Evolutionary conservation across 371 early-diverging fungal genomes (phyloP).

Genomic region (Mortierella sp.): DNA sequence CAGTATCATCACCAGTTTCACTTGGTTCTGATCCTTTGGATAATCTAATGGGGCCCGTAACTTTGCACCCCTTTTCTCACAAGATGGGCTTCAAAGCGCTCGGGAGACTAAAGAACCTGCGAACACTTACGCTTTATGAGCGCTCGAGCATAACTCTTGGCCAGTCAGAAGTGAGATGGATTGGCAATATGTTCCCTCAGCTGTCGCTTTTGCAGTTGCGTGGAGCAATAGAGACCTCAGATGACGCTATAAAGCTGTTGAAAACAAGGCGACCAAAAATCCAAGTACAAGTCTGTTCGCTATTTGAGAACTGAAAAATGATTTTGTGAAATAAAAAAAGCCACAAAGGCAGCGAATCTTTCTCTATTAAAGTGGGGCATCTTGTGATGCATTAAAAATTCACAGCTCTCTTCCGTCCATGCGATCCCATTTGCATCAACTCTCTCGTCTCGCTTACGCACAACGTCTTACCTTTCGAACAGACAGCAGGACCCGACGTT

Average conservation of each 20-base stretch:
- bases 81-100: conserved; percentile 40
- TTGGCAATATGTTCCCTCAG: conserved; percentile 26
- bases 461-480: conserved; percentile 6
- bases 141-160: conserved; percentile 25
- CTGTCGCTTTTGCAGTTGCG: conserved; percentile 25
- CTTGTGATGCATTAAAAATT: neutral
- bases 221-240: conserved; percentile 32
- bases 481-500: conserved; percentile 9
- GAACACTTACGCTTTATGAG: conserved; percentile 38
- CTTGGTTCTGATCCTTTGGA: neutral
- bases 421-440: conserved; percentile 1
- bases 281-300: conserved; percentile 33
- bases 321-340: neutral
- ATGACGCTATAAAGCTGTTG: conserved; percentile 7
- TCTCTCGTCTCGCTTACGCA: neutral
- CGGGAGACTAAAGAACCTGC: conserved; percentile 16
- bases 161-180: conserved; percentile 29
- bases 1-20: neutral
- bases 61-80: conserved; percentile 40
- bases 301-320: conserved; percentile 23
- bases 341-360: neutral
- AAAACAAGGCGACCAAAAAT: conserved; percentile 11
- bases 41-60: neutral
- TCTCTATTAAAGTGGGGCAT: neutral
- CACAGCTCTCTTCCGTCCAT: neutral